These are phyloP conservation scores for Fusarium sp. DNA, from an alignment of 2,329 filamentous ascomycete genomes.

Conservation along the genomic window DNA sequence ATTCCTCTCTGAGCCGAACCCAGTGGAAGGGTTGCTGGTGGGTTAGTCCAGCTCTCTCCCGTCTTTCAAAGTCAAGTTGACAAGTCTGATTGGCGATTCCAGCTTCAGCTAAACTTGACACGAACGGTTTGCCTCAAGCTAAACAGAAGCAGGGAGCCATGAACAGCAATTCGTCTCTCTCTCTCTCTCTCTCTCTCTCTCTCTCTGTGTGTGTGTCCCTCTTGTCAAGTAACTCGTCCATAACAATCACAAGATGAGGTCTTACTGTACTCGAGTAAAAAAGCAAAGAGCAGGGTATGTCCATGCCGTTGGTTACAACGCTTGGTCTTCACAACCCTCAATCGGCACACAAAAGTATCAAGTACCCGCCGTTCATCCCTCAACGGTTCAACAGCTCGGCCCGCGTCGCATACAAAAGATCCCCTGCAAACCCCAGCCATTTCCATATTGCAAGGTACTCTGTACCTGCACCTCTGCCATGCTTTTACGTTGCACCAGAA, in stretches of 20 bases:
- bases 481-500: conserved; percentile 19
- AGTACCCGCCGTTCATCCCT: conserved; percentile 21
- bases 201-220: background rate
- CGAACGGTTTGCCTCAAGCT: conserved; percentile 30
- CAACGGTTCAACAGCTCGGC: conserved; percentile 23
- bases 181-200: too few relatives aligned
- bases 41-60: conserved; percentile 20
- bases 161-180: background rate
- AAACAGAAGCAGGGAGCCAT: conserved; percentile 16
- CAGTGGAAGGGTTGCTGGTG: conserved; percentile 24
- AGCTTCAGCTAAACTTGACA: conserved; percentile 12
- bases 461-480: conserved; percentile 22
- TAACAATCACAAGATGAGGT: background rate
- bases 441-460: conserved; percentile 13
- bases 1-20: background rate
- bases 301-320: conserved; percentile 12
- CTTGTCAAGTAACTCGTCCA: background rate
- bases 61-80: background rate
- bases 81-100: conserved; percentile 21
- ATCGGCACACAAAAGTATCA: conserved; percentile 6
- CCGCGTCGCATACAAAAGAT: background rate
- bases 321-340: background rate
- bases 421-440: conserved; percentile 22
- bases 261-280: background rate
- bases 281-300: conserved; percentile 1